Evolutionary conservation across 2,329 filamentous ascomycete genomes (phyloP), one percentile per base, ranked within the genome.

Genomic region (Penicillium griseofulvum): DNA sequence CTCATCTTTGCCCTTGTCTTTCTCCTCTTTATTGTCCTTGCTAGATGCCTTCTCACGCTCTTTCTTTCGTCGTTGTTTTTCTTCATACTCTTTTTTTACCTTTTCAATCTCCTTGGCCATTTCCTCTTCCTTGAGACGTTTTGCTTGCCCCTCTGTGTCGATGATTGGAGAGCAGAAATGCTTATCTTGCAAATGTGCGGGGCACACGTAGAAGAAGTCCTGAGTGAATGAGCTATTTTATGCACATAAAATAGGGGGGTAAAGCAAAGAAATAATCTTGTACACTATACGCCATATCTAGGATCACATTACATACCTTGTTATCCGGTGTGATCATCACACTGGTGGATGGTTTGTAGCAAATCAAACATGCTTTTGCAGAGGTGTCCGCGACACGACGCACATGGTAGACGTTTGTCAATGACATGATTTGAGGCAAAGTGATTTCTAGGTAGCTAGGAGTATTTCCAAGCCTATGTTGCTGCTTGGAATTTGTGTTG

Each of bases 201-300:
- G 81, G 66, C 94, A 99, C 42, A 95, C 84, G 71, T 95, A 97
- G 78, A 99, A 97, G 75, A 91, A 95, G 71, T 96, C 91, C 85
- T 87, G 45, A 16, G 19, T 39, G 11, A 19, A 24, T 61, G 17
- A 64, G 54, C 29, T 10, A 31, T 14, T 34, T 26, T 1, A 16
- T 5, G 26, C 34, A 7, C 3, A 52, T 34, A 17, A 36, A 16
- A 41, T 34, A 3, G 11, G 34, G 12, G 29, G 5, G 19, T 7
- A 0, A 9, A 28, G 34, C 9, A 1, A 22, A 46, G 17, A 43
- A 26, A 33, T 24, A 19, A 41, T n/a, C 2, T n/a, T 9, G 8
- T 28, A 16, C 4, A 12, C 3, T 22, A 16, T 22, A 17, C 3
- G 2, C 10, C 4, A 34, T 4, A 34, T 19, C 3, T 2, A 5